Conservation (phyloP, 805 yeast species). For the Saccharomycopsis oosterbeekiorum region DNA sequence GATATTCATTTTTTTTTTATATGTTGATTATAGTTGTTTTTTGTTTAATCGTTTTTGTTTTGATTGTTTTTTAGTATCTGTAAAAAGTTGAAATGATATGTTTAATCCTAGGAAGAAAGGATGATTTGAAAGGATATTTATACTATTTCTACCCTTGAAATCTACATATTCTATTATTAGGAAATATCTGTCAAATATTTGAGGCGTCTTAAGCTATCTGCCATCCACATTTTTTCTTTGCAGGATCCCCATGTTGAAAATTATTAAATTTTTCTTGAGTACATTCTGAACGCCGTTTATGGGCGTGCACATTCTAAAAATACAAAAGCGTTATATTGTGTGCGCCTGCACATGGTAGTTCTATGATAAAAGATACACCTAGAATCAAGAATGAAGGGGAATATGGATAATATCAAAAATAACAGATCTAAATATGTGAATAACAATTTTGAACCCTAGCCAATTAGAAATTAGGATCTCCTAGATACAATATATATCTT, state of each 20-base stretch:
- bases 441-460: no score
- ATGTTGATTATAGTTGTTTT: neutral
- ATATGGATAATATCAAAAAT: no score
- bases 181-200: neutral
- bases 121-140: neutral
- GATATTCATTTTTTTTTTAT: neutral
- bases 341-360: no score
- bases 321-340: neutral
- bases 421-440: no score
- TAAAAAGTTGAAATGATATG: neutral
- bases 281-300: neutral
- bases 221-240: neutral
- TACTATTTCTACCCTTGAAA: neutral
- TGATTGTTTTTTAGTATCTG: no score
- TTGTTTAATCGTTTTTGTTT: neutral
- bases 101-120: neutral
- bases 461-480: no score
- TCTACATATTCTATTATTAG: neutral
- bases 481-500: no score
- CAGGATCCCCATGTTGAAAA: neutral
- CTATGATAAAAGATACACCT: no score
- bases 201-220: neutral
- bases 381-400: no score
- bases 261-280: neutral
- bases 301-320: neutral